Evolutionary conservation across 1,284 basidiomycete genomes (phyloP), one percentile per base, ranked within the genome.

Genomic region (Caloboletus firmus): DNA sequence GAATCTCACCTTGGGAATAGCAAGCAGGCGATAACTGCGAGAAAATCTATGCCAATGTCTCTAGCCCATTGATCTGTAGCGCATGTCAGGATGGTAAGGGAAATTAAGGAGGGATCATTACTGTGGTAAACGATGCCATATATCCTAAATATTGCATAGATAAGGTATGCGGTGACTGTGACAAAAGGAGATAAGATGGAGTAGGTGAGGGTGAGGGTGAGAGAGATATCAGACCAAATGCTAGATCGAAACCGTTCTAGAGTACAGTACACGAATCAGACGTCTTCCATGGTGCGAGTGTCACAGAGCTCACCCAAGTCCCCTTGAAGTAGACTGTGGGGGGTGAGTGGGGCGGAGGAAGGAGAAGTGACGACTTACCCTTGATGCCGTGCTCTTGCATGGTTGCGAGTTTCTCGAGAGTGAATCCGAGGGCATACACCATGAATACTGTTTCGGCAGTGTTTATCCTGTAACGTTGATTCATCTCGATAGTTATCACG

Each of bases 311-410:
- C 63, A 89, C 88, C 88, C 89, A 91, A 45, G 89, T 91, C 30
- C 89, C 89, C 63, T 86, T 90, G 71, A 88, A 88, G 69, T 85
- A 91, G 12, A 91, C 88, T 89, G 43, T 12, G 10, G 65, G 50
- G 65, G 60, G 18, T 74, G 66, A 75, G 59, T 28, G 28, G 34
- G 39, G 37, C 55, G 55, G 55, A 43, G 32, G 20, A 10, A 18
- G 10, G 9, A 11, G 4, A 4, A 7, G 13, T 28, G 13, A 53
- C 32, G 10, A 52, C 65, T 7, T 59, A 83, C 90, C 87, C 80
- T 82, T 85, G 49, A 96, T 82, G 1, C 95, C 94, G 66, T 95
- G 94, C 69, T 97, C 95, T 67, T 96, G 91, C 83, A 96, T 91
- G 4, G 93, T 88, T 10, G 95, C 95, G 13, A 95, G 76, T 68